Conservation (phyloP, 306 rosid genomes). For the Inga leiocalycina region DNA sequence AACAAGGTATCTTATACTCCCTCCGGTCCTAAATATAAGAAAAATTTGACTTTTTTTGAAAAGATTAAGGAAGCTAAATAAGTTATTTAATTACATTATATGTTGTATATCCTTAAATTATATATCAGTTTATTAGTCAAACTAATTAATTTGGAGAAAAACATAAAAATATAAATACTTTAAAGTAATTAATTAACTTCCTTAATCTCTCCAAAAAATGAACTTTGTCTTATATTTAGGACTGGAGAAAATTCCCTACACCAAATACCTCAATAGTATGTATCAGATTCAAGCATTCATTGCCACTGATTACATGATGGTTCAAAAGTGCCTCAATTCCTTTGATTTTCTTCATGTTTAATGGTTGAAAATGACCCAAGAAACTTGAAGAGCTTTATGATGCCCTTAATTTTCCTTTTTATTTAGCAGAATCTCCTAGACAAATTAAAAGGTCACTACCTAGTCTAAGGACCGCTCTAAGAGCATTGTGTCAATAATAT, state of each 20-base stretch:
- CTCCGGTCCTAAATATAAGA: too few relatives aligned
- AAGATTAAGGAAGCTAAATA: too few relatives aligned
- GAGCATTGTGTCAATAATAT: constrained; percentile 18
- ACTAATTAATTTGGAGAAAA: too few relatives aligned
- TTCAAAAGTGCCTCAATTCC: background rate
- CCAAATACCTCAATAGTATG: background rate
- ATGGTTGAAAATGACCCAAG: background rate
- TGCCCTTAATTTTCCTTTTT: background rate
- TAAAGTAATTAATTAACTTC: too few relatives aligned
- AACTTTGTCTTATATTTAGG: too few relatives aligned
- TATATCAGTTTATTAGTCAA: too few relatives aligned
- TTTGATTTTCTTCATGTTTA: background rate
- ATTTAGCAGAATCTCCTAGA: background rate
- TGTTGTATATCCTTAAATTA: too few relatives aligned
- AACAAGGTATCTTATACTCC: background rate
- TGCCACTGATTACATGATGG: background rate
- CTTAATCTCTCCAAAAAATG: too few relatives aligned
- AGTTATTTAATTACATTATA: too few relatives aligned
- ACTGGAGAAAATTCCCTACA: background rate
- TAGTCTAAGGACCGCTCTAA: background rate
- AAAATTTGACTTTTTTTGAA: too few relatives aligned
- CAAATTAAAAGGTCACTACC: background rate
- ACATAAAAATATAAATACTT: too few relatives aligned
- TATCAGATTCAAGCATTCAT: constrained; percentile 17
- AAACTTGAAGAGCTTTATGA: background rate